These are phyloP conservation scores for Danielia oregonensis DNA, from an alignment of 805 yeast genomes.

Conservation along the genomic window DNA sequence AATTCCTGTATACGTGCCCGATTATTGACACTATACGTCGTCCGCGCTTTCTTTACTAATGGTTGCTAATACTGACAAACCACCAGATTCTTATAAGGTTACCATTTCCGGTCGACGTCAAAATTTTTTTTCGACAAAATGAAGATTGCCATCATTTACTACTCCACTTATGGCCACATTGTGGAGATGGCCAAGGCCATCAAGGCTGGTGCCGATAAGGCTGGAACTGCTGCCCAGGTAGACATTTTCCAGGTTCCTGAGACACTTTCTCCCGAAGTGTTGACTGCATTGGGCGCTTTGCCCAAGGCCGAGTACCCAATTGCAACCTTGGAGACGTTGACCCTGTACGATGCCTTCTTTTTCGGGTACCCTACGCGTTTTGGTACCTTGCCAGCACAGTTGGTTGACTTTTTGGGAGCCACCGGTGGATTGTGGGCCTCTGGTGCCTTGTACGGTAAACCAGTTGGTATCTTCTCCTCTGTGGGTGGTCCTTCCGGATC, in stretches of 20 bases:
- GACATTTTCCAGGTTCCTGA: constrained; percentile 78
- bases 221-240: constrained; percentile 34
- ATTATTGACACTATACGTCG: too few relatives aligned
- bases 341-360: constrained; percentile 71
- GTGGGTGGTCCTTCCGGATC: constrained; percentile 82
- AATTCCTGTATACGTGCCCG: too few relatives aligned
- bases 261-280: constrained; percentile 62
- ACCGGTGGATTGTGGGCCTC: constrained; percentile 78
- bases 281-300: constrained; percentile 64
- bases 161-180: constrained; percentile 18
- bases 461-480: constrained; percentile 67
- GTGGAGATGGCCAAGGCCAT: constrained; percentile 15
- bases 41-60: too few relatives aligned
- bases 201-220: constrained; percentile 13
- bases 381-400: constrained; percentile 78
- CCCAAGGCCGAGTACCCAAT: constrained; percentile 56
- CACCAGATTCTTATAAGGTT: too few relatives aligned
- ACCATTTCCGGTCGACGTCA: too few relatives aligned
- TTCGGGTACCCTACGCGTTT: constrained; percentile 87
- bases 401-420: constrained; percentile 70
- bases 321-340: constrained; percentile 56
- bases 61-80: too few relatives aligned
- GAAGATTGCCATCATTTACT: constrained; percentile 17
- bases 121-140: constrained; percentile 3
- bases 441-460: constrained; percentile 71